Base-by-base conservation (phyloP, 768 basidiomycete species). In the Leccinum boreale region DNA sequence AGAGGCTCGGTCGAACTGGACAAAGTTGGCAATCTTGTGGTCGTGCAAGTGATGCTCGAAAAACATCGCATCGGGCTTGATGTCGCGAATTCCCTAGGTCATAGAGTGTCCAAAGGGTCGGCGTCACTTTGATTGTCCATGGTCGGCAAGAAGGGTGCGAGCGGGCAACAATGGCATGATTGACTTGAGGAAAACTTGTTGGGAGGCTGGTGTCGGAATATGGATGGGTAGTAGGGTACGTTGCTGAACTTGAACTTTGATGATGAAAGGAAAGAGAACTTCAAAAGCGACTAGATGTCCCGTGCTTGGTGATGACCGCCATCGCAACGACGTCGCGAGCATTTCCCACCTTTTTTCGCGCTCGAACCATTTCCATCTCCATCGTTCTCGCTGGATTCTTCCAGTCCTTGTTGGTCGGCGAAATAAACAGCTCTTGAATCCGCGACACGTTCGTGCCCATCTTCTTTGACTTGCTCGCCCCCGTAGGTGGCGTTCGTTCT, bases 281-380 rank as follows among this genome's bases (percentile, higher is more conserved):
- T 29, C 28, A 29, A 10, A 29, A 3, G 28, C 9, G 29, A 29
- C 10, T 29, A 4, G 29, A 29, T 10, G 23, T 23, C 6, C 46
- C 21, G 12, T 15, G 23, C 14, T 47, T 47, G 12, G 46, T 15
- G 24, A 15, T 2, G 23, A 47, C n/a, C 23, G 46, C 23, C 23
- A 47, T 47, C 24, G 46, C 14, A 2, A 24, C 31, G 15, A 5
- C 23, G 45, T 24, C 10, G 21, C 10, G 46, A 11, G 14, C 23
- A n/a, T 44, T 33, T 0, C 45, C 58, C 19, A 50, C 58, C 29
- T 50, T 58, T 53, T 29, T 62, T 50, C 4, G 55, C 7, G 49
- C 26, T n/a, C 59, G 26, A 0, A 53, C 51, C 15, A 62, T 42
- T 45, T 62, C 52, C 17, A 66, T 56, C 46, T 58, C 59, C 1